These are phyloP conservation scores for Pythium diclinum DNA, from an alignment of 352 stramenopile species.

Conservation along the genomic window DNA sequence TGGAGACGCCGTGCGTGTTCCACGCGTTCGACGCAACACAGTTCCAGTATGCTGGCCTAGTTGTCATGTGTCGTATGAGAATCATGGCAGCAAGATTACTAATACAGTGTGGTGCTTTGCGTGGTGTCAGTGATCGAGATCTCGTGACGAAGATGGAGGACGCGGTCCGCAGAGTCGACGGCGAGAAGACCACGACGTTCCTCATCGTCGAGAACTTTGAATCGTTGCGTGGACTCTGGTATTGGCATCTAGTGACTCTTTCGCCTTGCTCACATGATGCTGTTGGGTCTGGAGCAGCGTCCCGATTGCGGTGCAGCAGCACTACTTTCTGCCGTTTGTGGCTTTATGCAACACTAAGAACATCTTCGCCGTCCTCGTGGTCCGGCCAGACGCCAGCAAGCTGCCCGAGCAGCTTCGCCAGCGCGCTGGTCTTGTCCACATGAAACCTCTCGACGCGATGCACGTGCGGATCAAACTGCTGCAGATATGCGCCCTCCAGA, in stretches of 20 bases:
- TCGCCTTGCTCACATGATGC: not conserved
- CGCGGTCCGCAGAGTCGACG: slow-evolving; percentile 27
- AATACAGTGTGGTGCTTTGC: not conserved
- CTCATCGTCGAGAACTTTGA: slow-evolving; percentile 63
- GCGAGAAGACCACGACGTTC: slow-evolving; percentile 30
- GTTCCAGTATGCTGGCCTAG: slow-evolving; percentile 8
- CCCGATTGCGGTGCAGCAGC: slow-evolving; percentile 43
- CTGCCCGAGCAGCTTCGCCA: slow-evolving; percentile 61
- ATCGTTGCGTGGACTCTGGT: slow-evolving; percentile 24
- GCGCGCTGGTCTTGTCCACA: slow-evolving; percentile 35
- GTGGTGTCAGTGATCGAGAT: slow-evolving; percentile 36
- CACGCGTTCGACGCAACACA: slow-evolving; percentile 39
- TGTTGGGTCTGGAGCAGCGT: slow-evolving; percentile 28
- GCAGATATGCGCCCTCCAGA: slow-evolving; percentile 41
- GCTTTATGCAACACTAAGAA: slow-evolving; percentile 44
- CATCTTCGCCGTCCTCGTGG: slow-evolving; percentile 54
- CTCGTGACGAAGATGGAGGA: slow-evolving; percentile 40
- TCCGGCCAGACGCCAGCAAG: slow-evolving; percentile 49
- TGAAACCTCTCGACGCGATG: slow-evolving; percentile 36
- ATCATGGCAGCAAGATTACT: not conserved
- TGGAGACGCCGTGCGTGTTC: slow-evolving; percentile 27
- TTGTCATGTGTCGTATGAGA: not conserved
- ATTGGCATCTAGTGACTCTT: not conserved
- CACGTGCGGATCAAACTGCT: slow-evolving; percentile 58
- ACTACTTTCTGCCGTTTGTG: slow-evolving; percentile 52